phyloP scores from a whole-genome alignment of 495 filamentous ascomycete genomes.

The Aspergillus affinis region DNA sequence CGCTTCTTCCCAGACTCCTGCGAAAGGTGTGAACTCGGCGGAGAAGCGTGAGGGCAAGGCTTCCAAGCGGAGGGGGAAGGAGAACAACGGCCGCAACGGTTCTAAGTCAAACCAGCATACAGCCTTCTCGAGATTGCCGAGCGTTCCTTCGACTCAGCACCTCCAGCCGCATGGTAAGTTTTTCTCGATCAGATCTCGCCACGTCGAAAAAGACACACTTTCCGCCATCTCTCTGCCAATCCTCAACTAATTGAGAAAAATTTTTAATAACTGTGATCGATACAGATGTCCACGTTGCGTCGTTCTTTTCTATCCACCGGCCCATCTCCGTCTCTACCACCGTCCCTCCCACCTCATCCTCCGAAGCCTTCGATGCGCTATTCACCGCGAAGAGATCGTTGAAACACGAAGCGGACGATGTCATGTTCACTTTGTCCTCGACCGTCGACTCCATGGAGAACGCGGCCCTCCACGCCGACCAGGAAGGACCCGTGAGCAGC shows the following conservation, averaged over 20 bases:
- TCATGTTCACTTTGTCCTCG: constrained; percentile 74
- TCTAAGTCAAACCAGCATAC: constrained; percentile 41
- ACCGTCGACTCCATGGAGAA: constrained; percentile 71
- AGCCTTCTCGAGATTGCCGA: constrained; percentile 63
- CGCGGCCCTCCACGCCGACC: constrained; percentile 46
- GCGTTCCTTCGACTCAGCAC: constrained; percentile 81
- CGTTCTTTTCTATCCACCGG: constrained; percentile 94
- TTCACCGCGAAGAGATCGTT: constrained; percentile 58
- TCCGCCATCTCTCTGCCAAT: background rate
- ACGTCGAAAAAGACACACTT: background rate
- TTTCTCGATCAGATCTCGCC: background rate
- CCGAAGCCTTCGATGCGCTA: constrained; percentile 75
- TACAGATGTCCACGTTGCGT: constrained; percentile 79
- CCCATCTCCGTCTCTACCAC: constrained; percentile 85
- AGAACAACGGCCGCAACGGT: constrained; percentile 34
- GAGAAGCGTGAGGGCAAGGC: constrained; percentile 38
- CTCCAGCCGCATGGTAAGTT: constrained; percentile 68
- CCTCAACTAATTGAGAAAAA: background rate
- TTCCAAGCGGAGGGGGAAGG: constrained; percentile 39
- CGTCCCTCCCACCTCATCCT: constrained; percentile 68
- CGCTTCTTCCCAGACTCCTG: constrained; percentile 39
- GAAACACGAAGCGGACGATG: constrained; percentile 58
- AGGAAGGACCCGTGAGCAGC: constrained; percentile 49
- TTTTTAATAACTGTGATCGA: constrained; percentile 5
- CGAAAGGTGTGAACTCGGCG: constrained; percentile 41